These are phyloP conservation scores for Pulveroboletus ravenelii DNA, from an alignment of 768 basidiomycete genomes.

Conservation along the genomic window DNA sequence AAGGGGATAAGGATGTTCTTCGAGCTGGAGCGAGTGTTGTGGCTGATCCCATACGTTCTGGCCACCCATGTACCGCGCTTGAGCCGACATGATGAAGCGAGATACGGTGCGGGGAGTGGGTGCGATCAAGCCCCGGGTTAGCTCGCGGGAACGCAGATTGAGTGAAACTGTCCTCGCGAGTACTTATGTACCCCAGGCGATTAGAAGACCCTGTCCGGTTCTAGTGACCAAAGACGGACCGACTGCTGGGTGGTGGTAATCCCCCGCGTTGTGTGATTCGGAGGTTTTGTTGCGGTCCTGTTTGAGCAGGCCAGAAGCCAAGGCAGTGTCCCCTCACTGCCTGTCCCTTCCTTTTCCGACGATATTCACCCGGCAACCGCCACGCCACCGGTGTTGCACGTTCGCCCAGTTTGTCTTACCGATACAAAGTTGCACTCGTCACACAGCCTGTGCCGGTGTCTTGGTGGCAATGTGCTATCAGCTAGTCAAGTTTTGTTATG, in stretches of 20 bases:
- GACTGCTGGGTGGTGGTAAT: neutral
- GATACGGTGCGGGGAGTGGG: neutral
- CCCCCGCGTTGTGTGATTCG: neutral
- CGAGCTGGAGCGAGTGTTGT: slow-evolving; percentile 24
- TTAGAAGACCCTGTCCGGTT: neutral
- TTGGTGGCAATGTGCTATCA: neutral
- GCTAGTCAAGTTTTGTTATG: too few relatives aligned
- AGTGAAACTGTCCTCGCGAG: neutral
- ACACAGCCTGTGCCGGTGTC: neutral
- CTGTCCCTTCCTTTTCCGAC: neutral
- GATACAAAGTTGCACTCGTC: too few relatives aligned
- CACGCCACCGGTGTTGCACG: neutral
- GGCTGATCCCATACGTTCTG: slow-evolving; percentile 18
- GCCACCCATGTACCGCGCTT: slow-evolving; percentile 9
- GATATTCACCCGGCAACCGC: neutral
- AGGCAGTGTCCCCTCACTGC: neutral
- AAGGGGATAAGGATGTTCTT: slow-evolving; percentile 22
- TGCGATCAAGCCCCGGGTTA: slow-evolving; percentile 1
- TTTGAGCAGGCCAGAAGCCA: neutral
- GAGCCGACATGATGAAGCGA: slow-evolving; percentile 21
- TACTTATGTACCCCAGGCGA: slow-evolving; percentile 9
- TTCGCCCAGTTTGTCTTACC: neutral
- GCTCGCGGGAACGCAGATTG: neutral
- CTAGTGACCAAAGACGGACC: slow-evolving; percentile 1
- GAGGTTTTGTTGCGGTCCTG: neutral